Percentiles rank a stretch among this genome's conserved stretches.
These are phyloP conservation scores for Hansenula sp. DNA, from an alignment of 1,139 yeast species.

Conservation along the genomic window DNA sequence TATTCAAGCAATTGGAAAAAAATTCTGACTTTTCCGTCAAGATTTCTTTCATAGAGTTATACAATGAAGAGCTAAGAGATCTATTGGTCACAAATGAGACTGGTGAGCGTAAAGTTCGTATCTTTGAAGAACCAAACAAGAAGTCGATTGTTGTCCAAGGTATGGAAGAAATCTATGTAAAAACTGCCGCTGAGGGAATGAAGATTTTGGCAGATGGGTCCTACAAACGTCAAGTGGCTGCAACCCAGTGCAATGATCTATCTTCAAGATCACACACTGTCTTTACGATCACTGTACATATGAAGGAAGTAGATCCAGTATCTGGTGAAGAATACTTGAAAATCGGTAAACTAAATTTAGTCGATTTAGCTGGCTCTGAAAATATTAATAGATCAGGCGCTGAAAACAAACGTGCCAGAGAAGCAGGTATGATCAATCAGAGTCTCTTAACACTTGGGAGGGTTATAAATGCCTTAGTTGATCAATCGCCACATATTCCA, in stretches of 20 bases:
- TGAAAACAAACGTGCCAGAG: conserved; percentile 71
- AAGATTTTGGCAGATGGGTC: conserved; percentile 48
- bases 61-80: conserved; percentile 71
- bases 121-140: conserved; percentile 37
- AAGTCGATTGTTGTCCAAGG: conserved; percentile 40
- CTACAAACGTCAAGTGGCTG: conserved; percentile 55
- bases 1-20: conserved; percentile 42
- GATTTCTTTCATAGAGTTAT: conserved; percentile 68
- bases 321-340: conserved; percentile 38
- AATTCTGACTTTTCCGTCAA: conserved; percentile 55
- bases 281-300: conserved; percentile 58
- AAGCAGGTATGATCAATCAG: conserved; percentile 87
- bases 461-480: conserved; percentile 72
- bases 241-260: conserved; percentile 66
- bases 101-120: conserved; percentile 31
- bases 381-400: conserved; percentile 81
- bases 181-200: conserved; percentile 37
- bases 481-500: conserved; percentile 64
- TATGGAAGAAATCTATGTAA: conserved; percentile 42
- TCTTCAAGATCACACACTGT: conserved; percentile 76
- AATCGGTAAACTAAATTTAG: conserved; percentile 68
- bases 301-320: conserved; percentile 34
- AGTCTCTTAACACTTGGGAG: conserved; percentile 79
- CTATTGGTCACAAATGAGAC: conserved; percentile 33
- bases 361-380: conserved; percentile 89